Evolutionary conservation across 257 asterid species (phyloP).

Genomic region (Solanum bulbocastanum): DNA sequence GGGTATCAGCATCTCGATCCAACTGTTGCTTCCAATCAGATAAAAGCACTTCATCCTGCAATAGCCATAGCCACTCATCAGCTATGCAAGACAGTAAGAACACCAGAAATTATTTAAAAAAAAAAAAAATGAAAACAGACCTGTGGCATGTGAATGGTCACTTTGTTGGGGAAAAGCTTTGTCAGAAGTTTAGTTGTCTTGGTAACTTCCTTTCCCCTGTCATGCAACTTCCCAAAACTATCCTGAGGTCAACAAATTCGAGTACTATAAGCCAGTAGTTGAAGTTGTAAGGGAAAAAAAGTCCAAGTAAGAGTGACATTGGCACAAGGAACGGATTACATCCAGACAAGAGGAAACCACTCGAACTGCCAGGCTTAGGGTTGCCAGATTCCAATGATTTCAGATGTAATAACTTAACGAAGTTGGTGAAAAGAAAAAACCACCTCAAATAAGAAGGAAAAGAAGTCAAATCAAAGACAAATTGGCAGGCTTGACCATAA

Average conservation of each 20-base stretch:
- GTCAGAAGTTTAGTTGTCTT: constrained; percentile 71
- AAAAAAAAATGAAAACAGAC: constrained; percentile 19
- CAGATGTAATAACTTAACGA: not conserved
- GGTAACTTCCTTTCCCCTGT: constrained; percentile 67
- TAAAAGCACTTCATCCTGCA: constrained; percentile 77
- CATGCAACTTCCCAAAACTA: constrained; percentile 71
- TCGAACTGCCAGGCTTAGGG: not conserved
- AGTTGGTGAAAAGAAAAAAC: not conserved
- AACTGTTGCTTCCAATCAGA: constrained; percentile 80
- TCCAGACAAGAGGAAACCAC: not conserved
- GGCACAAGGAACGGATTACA: not conserved
- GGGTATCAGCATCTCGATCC: constrained; percentile 77
- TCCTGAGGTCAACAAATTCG: constrained; percentile 41
- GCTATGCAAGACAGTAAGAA: not conserved
- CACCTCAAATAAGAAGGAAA: not conserved
- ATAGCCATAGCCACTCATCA: constrained; percentile 10
- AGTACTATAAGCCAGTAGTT: not conserved
- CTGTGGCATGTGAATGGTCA: constrained; percentile 80
- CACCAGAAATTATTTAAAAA: not conserved
- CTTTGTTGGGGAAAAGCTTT: constrained; percentile 83
- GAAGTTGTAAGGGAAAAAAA: not conserved
- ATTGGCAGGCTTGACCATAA: not conserved
- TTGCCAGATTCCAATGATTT: not conserved
- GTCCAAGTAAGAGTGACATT: not conserved
- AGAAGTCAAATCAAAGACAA: not conserved